Base-by-base conservation (phyloP, 306 rosid species). In the Citrullus amarus region DNA sequence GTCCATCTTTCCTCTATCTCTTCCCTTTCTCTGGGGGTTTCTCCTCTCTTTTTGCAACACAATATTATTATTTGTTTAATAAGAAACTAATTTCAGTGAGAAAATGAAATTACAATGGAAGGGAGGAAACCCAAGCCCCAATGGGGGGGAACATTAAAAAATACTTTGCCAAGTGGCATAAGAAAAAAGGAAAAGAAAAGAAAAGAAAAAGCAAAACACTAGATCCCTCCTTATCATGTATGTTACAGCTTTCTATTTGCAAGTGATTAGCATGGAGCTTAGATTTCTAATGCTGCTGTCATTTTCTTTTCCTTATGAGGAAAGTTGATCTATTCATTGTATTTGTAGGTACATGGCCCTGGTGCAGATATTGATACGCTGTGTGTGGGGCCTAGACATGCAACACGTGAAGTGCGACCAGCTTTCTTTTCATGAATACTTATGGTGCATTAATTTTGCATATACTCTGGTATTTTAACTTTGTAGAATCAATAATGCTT, bases 311-410 rank as follows among this genome's bases (percentile, higher is more conserved):
- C 43, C 41, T 70, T 18, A 28, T 73, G 57, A 39, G 34, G 74
- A 46, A 4, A 9, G 30, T 72, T 74, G 10, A 14, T 51, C 36
- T 71, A 17, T 74, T 48, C 9, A 58, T 63, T 82, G 12, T 62
- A 80, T 67, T 82, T 82, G 70, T 77, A 95, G 99, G 99, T 95
- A 75, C 97, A 95, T 88, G 96, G 98, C 76, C 99, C 99, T 57
- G 97, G 99, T 65, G 97, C 98, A 43, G 99, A 95, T 83, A 92
- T 92, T 68, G 98, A 95, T 80, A 92, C 98, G 39, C 97, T 95
- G 34, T 95, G 99, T 72, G 99, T 95, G 80, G 99, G 98, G 56
- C 99, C 99, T 55, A 92, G 92, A 87, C 90, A 92, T 78, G 99
- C 98, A 84, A 82, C 90, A 71, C 90, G 99, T 88, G 97, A 95